phyloP scores from a whole-genome alignment of 176 grass and related monocot species.

The Oropetium thomaeum region DNA sequence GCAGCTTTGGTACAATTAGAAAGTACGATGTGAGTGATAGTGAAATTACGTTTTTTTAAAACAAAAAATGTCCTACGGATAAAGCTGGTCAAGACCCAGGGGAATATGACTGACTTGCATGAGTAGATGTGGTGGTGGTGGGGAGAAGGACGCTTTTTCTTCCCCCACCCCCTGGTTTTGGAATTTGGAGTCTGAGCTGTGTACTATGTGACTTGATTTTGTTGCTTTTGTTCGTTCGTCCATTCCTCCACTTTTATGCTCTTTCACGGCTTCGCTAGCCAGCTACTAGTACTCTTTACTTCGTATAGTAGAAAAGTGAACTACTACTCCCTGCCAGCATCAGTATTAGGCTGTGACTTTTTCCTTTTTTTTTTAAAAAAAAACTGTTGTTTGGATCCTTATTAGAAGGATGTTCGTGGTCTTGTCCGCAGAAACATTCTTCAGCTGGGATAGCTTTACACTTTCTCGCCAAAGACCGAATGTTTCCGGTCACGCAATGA shows the following conservation, averaged over 20 bases:
- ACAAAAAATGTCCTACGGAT: neutral
- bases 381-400: neutral
- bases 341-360: neutral
- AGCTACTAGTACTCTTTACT: neutral
- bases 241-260: slow-evolving; percentile 14
- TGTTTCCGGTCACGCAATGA: slow-evolving; percentile 9
- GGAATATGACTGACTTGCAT: slow-evolving; percentile 38
- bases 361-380: neutral
- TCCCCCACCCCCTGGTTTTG: slow-evolving; percentile 11
- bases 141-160: slow-evolving; percentile 11
- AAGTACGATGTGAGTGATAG: slow-evolving; percentile 6
- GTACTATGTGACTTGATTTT: slow-evolving; percentile 43
- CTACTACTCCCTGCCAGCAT: no score
- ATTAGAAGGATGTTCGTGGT: neutral
- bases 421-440: slow-evolving; percentile 26
- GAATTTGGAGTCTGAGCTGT: slow-evolving; percentile 17
- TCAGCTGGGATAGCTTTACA: slow-evolving; percentile 29
- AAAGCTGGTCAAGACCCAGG: slow-evolving; percentile 61
- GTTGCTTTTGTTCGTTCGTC: slow-evolving; percentile 38
- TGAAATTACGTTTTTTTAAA: neutral
- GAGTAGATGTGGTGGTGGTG: slow-evolving; percentile 30
- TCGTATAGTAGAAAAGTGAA: no score
- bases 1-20: neutral
- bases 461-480: slow-evolving; percentile 15
- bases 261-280: neutral